Conservation (phyloP, 2,329 filamentous ascomycete genomes). For the Penicillium sp. region DNA sequence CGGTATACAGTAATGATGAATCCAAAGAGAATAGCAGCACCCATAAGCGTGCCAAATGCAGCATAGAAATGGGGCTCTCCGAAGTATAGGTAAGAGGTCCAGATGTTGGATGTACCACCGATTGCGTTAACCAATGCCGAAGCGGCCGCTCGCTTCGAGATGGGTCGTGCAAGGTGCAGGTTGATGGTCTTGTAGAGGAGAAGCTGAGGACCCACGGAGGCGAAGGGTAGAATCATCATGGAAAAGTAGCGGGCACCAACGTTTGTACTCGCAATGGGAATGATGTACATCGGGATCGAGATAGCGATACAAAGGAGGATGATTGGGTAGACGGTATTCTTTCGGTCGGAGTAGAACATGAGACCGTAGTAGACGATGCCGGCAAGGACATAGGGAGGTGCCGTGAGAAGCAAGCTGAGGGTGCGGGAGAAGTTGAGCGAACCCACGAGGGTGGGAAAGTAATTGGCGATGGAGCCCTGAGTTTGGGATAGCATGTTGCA, state of each 20-base stretch:
- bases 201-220: constrained; percentile 36
- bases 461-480: constrained; percentile 28
- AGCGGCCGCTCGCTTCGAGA: constrained; percentile 38
- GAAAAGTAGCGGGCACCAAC: constrained; percentile 37
- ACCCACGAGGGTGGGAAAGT: constrained; percentile 22
- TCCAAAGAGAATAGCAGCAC: constrained; percentile 21
- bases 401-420: constrained; percentile 40
- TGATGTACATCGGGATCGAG: constrained; percentile 33
- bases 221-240: constrained; percentile 38
- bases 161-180: constrained; percentile 35
- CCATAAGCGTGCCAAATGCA: constrained; percentile 35
- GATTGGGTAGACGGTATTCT: constrained; percentile 29
- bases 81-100: constrained; percentile 21
- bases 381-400: constrained; percentile 41
- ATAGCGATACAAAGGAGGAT: constrained; percentile 32
- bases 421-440: constrained; percentile 25
- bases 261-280: constrained; percentile 32
- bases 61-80: constrained; percentile 32
- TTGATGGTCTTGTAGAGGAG: constrained; percentile 39
- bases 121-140: constrained; percentile 36
- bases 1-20: constrained; percentile 33
- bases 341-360: constrained; percentile 33
- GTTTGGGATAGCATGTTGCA: constrained; percentile 36
- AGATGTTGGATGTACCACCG: constrained; percentile 22
- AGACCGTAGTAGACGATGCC: constrained; percentile 31